Conservation (phyloP, 768 basidiomycete species). For the Collybia sp. region DNA sequence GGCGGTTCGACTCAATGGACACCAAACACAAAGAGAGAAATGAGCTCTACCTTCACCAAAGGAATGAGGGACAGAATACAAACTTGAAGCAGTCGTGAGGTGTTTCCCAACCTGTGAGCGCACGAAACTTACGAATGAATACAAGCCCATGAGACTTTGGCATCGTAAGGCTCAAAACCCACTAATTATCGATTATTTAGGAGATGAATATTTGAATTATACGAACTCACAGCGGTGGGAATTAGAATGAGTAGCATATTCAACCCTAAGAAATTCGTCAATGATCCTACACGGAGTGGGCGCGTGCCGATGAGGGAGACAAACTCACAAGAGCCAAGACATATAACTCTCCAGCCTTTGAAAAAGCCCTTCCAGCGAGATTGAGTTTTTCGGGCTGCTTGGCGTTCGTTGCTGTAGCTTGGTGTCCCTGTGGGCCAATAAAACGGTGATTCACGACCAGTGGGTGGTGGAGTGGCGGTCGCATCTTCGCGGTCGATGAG, state of each 20-base stretch:
- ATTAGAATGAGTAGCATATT: slow-evolving; percentile 63
- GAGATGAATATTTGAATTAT: neutral
- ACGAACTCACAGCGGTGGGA: slow-evolving; percentile 56
- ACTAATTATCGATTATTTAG: slow-evolving; percentile 30
- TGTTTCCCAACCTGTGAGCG: neutral
- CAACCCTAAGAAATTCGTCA: slow-evolving; percentile 48
- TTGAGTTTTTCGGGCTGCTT: too few relatives aligned
- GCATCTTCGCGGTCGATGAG: slow-evolving; percentile 1
- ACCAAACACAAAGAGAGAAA: neutral
- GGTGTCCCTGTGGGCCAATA: slow-evolving; percentile 7
- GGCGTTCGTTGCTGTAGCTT: neutral
- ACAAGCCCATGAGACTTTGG: slow-evolving; percentile 47
- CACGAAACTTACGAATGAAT: slow-evolving; percentile 45
- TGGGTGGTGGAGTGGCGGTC: slow-evolving; percentile 6
- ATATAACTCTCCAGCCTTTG: slow-evolving; percentile 47
- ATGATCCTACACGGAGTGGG: neutral
- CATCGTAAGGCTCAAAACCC: slow-evolving; percentile 46
- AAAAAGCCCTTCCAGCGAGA: slow-evolving; percentile 5
- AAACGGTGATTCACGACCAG: slow-evolving; percentile 9
- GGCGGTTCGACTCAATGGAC: neutral
- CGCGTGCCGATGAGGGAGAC: neutral
- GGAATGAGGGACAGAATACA: slow-evolving; percentile 72
- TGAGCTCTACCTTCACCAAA: slow-evolving; percentile 58
- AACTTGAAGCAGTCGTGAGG: slow-evolving; percentile 29
- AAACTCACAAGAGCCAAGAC: slow-evolving; percentile 55